phyloP scores from a whole-genome alignment of 345 rosid species.

The Syzygium oleosum region DNA sequence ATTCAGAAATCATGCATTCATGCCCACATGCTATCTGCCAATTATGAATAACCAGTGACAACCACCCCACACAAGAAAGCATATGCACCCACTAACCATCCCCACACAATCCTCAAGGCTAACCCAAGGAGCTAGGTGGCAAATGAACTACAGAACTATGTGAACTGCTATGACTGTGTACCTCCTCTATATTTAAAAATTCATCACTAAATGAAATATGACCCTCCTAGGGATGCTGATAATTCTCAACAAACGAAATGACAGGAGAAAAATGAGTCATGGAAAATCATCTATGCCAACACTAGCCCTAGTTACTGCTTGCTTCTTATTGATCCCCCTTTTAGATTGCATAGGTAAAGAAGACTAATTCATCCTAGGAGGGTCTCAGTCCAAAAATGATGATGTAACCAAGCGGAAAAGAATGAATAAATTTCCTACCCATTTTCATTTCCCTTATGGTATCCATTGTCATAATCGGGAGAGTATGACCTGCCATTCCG shows the following conservation, averaged over 20 bases:
- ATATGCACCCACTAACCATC: not conserved
- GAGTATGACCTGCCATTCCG: conserved; percentile 51
- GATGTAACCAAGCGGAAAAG: not conserved
- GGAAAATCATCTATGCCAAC: not conserved
- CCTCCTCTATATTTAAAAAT: not conserved
- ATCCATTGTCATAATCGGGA: conserved; percentile 41
- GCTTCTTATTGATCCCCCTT: not conserved
- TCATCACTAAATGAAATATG: not conserved
- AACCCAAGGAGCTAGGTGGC: not conserved
- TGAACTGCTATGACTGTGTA: not conserved
- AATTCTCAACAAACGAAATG: not conserved
- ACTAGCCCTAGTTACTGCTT: not conserved
- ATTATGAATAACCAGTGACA: not conserved
- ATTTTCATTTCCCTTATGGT: conserved; percentile 25
- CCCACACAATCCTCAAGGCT: not conserved
- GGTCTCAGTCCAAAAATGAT: not conserved
- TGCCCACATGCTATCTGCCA: not conserved
- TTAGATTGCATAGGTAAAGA: not conserved
- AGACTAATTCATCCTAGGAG: not conserved
- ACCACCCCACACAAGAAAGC: not conserved
- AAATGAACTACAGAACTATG: not conserved
- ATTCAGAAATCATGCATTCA: not conserved
- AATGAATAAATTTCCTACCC: conserved; percentile 5
- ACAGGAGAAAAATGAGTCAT: not conserved
- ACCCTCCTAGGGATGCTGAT: not conserved